Conservation (phyloP, 345 rosid genomes). For the Citrus sp. region DNA sequence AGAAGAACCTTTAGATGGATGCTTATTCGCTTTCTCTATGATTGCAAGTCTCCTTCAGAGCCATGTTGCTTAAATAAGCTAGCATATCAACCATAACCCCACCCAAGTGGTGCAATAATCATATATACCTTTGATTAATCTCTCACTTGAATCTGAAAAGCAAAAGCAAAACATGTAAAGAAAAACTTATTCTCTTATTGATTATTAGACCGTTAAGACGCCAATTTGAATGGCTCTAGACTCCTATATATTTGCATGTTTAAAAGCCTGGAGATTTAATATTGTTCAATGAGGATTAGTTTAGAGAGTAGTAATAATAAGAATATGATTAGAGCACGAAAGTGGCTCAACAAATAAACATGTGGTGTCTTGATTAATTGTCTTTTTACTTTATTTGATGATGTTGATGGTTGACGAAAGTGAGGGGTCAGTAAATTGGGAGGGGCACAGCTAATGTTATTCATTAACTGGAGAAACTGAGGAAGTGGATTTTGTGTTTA, state of each 20-base stretch:
- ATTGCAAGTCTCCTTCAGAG: slow-evolving; percentile 47
- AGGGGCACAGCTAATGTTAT: slow-evolving; percentile 20
- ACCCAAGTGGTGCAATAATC: slow-evolving; percentile 37
- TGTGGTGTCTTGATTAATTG: slow-evolving; percentile 5
- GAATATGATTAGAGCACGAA: slow-evolving; percentile 2
- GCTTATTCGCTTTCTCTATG: slow-evolving; percentile 53
- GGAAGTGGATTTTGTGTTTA: slow-evolving; percentile 19
- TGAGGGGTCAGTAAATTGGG: slow-evolving; percentile 18
- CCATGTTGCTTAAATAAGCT: slow-evolving; percentile 41
- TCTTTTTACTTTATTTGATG: slow-evolving; percentile 23
- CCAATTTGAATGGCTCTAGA: background rate
- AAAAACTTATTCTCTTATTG: too few relatives aligned
- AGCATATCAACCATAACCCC: slow-evolving; percentile 36
- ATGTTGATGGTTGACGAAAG: slow-evolving; percentile 28
- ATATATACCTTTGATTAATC: slow-evolving; percentile 9
- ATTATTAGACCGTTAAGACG: background rate
- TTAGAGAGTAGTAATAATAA: background rate
- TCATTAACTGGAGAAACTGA: slow-evolving; percentile 11
- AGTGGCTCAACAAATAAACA: slow-evolving; percentile 3
- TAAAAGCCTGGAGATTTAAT: background rate
- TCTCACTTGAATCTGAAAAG: slow-evolving; percentile 13
- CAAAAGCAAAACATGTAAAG: too few relatives aligned
- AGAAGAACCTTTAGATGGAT: slow-evolving; percentile 28
- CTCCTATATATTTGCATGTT: background rate
- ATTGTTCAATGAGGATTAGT: background rate